A percentile compares a stretch with the other conserved stretches of the same genome.
phyloP scores from a whole-genome alignment of 768 basidiomycete genomes.

The Tricholoma saponaceum region DNA sequence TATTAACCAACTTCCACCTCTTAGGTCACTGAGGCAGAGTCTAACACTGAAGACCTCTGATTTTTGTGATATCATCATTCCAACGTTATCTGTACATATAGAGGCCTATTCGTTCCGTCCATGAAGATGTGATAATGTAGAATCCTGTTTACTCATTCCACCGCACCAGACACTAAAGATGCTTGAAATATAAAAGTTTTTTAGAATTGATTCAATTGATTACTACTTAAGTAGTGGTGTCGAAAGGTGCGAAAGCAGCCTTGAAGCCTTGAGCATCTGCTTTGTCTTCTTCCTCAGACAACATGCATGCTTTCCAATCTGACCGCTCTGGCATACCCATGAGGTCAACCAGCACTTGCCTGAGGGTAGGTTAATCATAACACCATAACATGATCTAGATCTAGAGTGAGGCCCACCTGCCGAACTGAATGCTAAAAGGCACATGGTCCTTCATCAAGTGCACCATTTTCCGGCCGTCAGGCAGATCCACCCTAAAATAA shows the following conservation, averaged over 20 bases:
- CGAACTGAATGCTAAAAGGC: constrained; percentile 90
- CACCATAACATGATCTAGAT: background rate
- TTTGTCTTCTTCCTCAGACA: constrained; percentile 81
- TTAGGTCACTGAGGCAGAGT: background rate
- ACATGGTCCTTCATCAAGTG: constrained; percentile 76
- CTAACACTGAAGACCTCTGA: background rate
- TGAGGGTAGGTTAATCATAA: constrained; percentile 26
- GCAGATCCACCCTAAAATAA: constrained; percentile 91
- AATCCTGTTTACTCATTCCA: background rate
- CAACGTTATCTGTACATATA: background rate
- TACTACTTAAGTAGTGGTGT: constrained; percentile 36
- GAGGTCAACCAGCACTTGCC: constrained; percentile 78
- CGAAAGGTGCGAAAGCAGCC: constrained; percentile 71
- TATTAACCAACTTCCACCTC: background rate
- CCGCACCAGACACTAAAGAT: background rate
- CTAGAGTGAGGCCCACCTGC: constrained; percentile 55
- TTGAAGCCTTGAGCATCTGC: constrained; percentile 85
- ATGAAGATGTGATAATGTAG: background rate
- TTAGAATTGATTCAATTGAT: background rate
- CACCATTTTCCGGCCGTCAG: constrained; percentile 80
- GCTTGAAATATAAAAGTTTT: background rate
- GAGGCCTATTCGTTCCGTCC: background rate
- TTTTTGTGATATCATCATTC: background rate
- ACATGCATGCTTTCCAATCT: constrained; percentile 90
- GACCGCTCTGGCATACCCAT: constrained; percentile 71